Evolutionary conservation across 1,139 yeast genomes (phyloP), one percentile per base, ranked within the genome.

Genomic region (Casaregolazyma suthepensis): DNA sequence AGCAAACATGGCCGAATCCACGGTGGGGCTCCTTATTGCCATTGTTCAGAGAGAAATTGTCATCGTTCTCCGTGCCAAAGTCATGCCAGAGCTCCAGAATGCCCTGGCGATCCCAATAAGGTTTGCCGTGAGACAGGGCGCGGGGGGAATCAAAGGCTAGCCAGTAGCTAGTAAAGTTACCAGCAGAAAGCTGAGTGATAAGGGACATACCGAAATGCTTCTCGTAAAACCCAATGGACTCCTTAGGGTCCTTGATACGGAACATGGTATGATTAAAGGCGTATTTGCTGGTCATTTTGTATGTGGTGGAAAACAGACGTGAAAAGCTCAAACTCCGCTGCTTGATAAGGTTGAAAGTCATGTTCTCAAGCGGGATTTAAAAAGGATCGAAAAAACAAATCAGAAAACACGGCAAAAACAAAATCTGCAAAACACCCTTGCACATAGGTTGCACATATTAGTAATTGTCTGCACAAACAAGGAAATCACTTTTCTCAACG

Each of bases 1-100:
- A 73, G 71, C 96, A 88, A 56, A 90, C 82, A 71, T 93, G 99
- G 19, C 99, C 99, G 67, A 90, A 93, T 0, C 99, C 99, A 61
- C 93, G 81, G 69, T 82, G 75, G 46, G 95, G 93, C 52, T 83
- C 85, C 13, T 78, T 82, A 67, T 93, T 93, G 56, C 99, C 99
- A 63, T 85, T 86, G 72, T 82, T 86, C 53, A 85, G 71, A 58
- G 73, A 76, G 69, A 76, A 87, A 9, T 71, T 65, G 5, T 78
- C 74, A 60, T 85, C 89, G 50, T 70, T 70, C 65, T 86, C 95
- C 26, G 82, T 74, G 6, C 94, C 95, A 69, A 85, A 83, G 67
- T 85, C 81, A 71, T 89, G 94, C 57, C 91, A 83, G 65, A 93
- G 78, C 70, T 90, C 97, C 58, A 93, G 75, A 19, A 91, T 79